Evolutionary conservation across 805 yeast genomes (phyloP), one percentile per base, ranked within the genome.

Genomic region (Nematodospora valgi): DNA sequence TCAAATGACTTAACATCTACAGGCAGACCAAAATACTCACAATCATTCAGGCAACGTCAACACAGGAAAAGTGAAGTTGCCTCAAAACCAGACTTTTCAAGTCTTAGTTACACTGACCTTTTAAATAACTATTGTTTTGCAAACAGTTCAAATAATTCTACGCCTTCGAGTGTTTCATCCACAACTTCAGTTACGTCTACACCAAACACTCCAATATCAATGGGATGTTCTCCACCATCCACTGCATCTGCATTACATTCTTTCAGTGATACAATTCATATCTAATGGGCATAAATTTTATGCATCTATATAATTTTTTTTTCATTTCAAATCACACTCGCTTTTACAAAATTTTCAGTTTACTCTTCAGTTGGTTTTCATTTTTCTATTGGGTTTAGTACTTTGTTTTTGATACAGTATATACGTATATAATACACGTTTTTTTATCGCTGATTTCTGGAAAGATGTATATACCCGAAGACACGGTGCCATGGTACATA

Each of bases 91-190:
- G 29, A 20, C 10, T 34, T 38, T 18, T 31, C 37, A 5, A 29
- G 25, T n/a, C 19, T 32, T 6, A 36, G 40, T 10, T 63, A 63
- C 39, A 48, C 64, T 2, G 64, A 59, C 40, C 51, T 63, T 39
- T 46, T 63, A 35, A 58, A 56, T 35, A 57, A 52, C 21, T 63
- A 59, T 37, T 63, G 70, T 42, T 63, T 63, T 46, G 57, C 54
- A 34, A 59, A 59, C 25, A 56, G 61, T 20, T 21, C 27, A 2
- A 27, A 18, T 15, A 6, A 14, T 7, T 14, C 11, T 25, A 23
- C 37, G 10, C 11, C 30, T 10, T 13, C 23, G 11, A 21, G 23
- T 15, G 35, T n/a, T 14, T 5, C 17, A 23, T 1, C 17, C 16
- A 3, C 17, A 14, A 10, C 28, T 21, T 8, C 23, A 20, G 11